phyloP scores from a whole-genome alignment of 345 rosid genomes.

The Brassica incana region DNA sequence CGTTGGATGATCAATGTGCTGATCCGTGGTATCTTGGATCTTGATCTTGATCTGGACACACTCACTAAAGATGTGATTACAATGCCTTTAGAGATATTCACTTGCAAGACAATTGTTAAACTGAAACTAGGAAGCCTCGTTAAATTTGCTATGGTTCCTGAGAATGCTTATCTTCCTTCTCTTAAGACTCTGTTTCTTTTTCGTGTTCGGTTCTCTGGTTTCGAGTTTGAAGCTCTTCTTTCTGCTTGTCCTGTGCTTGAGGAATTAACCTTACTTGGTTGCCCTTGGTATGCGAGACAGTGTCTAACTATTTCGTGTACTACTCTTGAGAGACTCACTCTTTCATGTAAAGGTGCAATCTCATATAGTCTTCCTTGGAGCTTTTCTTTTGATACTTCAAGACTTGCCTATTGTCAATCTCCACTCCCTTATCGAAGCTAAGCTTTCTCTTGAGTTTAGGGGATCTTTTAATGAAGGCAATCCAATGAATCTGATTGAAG shows the following conservation, averaged over 20 bases:
- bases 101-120: not conserved
- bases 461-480: not conserved
- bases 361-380: not conserved
- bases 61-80: not conserved
- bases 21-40: not conserved
- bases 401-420: not conserved
- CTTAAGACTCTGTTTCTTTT: not conserved
- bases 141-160: not conserved
- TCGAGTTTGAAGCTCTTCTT: not conserved
- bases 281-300: not conserved
- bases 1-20: not conserved
- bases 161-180: not conserved
- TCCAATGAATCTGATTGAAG: not conserved
- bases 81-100: not conserved
- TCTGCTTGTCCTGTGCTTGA: not conserved
- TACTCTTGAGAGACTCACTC: not conserved
- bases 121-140: not conserved
- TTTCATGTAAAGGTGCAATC: not conserved
- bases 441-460: not conserved
- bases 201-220: not conserved
- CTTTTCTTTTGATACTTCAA: not conserved
- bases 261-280: not conserved
- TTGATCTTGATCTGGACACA: not conserved
- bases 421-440: not conserved
- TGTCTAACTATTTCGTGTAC: not conserved